These are phyloP conservation scores for Scytalidium sp. DNA, from an alignment of 2,329 filamentous ascomycete species.

Conservation along the genomic window DNA sequence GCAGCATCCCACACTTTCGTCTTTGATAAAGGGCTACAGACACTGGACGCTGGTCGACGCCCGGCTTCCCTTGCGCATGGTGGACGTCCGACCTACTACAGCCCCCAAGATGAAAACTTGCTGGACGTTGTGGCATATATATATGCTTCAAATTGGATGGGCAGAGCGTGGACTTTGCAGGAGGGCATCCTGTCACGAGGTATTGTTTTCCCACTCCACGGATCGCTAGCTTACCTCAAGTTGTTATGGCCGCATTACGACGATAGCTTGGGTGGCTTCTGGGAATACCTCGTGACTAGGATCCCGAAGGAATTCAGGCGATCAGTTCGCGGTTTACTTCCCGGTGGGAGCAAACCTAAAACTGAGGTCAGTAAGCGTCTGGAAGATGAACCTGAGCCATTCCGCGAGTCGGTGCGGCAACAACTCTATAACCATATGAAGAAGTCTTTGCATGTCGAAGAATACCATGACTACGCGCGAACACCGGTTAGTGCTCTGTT, in stretches of 20 bases:
- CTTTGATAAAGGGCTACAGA: background rate
- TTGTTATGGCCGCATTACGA: background rate
- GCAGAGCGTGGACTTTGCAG: background rate
- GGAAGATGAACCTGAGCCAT: background rate
- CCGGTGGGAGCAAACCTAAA: background rate
- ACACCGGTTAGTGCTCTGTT: background rate
- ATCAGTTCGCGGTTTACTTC: background rate
- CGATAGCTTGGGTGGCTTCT: background rate
- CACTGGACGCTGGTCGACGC: background rate
- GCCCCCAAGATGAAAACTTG: background rate
- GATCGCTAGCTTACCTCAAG: background rate
- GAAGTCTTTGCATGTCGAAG: background rate
- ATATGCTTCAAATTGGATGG: background rate
- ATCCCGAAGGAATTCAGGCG: background rate
- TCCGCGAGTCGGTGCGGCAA: background rate
- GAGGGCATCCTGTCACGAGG: background rate
- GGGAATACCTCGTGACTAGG: background rate
- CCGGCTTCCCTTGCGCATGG: background rate
- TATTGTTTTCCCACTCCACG: background rate
- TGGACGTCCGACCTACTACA: background rate
- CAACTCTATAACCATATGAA: background rate
- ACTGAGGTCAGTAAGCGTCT: background rate
- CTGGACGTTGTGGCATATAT: background rate
- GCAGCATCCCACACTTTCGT: background rate
- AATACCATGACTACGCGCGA: background rate